Evolutionary conservation across 2,329 filamentous ascomycete genomes (phyloP).

Genomic region (Penicillium crustosum): DNA sequence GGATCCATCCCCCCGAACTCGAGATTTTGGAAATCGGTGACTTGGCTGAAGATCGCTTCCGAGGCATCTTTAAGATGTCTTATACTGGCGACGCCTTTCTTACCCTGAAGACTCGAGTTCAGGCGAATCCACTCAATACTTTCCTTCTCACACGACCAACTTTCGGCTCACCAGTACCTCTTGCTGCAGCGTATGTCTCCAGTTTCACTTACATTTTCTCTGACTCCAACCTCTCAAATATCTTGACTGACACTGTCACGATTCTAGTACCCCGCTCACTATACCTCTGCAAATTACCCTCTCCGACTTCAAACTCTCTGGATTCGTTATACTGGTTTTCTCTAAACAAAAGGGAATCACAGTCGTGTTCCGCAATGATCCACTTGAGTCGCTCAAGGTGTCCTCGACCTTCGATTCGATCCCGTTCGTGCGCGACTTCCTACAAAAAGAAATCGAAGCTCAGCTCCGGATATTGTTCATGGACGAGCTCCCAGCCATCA

Average conservation of each 20-base stretch:
- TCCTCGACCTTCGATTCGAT: conserved; percentile 99
- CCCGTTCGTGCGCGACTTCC: conserved; percentile 93
- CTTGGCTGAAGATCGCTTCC: conserved; percentile 91
- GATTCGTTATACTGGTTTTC: conserved; percentile 96
- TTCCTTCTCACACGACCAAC: conserved; percentile 87
- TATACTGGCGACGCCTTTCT: conserved; percentile 94
- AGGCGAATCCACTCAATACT: conserved; percentile 96
- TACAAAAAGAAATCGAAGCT: conserved; percentile 92
- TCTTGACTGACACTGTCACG: conserved; percentile 13
- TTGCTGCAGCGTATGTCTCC: conserved; percentile 68
- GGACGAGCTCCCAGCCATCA: conserved; percentile 95
- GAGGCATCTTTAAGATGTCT: conserved; percentile 99
- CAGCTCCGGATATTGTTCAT: conserved; percentile 93
- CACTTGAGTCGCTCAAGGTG: conserved; percentile 94
- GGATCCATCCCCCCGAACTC: conserved; percentile 91
- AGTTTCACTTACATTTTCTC: background rate
- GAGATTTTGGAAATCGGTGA: conserved; percentile 98
- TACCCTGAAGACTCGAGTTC: conserved; percentile 91
- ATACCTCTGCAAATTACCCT: conserved; percentile 97
- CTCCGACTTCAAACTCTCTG: conserved; percentile 91
- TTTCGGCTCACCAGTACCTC: conserved; percentile 88
- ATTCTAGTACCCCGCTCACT: conserved; percentile 70
- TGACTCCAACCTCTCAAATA: background rate
- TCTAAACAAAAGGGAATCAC: conserved; percentile 96
- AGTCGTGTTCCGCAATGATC: conserved; percentile 95